A percentile compares a stretch with the other conserved stretches of the same genome.
These are phyloP conservation scores for Anacardium occidentale DNA, from an alignment of 345 rosid genomes.

Conservation along the genomic window DNA sequence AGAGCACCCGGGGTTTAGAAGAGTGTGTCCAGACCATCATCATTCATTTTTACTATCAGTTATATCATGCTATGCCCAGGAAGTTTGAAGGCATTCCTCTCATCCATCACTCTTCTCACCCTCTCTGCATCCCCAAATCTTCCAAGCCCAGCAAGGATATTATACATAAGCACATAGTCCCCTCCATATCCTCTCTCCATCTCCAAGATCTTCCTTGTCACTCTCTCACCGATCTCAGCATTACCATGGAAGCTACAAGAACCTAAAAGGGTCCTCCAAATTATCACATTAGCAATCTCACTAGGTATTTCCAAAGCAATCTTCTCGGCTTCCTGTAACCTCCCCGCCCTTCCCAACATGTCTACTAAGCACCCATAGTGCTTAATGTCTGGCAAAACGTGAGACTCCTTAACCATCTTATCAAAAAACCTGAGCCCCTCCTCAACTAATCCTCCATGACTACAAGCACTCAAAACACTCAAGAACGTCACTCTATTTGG, in stretches of 20 bases:
- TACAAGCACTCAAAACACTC: slow-evolving; percentile 77
- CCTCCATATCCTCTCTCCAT: slow-evolving; percentile 72
- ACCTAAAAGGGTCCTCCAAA: slow-evolving; percentile 84
- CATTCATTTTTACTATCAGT: background rate
- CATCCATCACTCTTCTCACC: slow-evolving; percentile 56
- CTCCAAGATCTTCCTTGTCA: slow-evolving; percentile 62
- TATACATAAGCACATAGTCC: slow-evolving; percentile 73
- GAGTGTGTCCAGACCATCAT: background rate
- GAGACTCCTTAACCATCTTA: slow-evolving; percentile 50
- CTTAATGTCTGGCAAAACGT: slow-evolving; percentile 56
- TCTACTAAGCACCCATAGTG: slow-evolving; percentile 81
- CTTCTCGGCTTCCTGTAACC: slow-evolving; percentile 77
- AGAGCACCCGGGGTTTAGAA: background rate
- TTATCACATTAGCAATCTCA: slow-evolving; percentile 45
- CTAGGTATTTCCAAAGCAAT: slow-evolving; percentile 56
- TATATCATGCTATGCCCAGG: slow-evolving; percentile 51
- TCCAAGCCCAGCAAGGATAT: slow-evolving; percentile 61
- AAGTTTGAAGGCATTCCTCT: slow-evolving; percentile 49
- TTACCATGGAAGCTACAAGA: slow-evolving; percentile 80
- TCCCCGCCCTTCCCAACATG: slow-evolving; percentile 77
- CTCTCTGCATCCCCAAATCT: slow-evolving; percentile 63
- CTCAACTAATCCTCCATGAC: slow-evolving; percentile 83
- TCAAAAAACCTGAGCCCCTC: slow-evolving; percentile 62
- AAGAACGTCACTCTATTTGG: slow-evolving; percentile 73
- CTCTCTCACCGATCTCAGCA: slow-evolving; percentile 66